Evolutionary conservation across 176 grass and related monocot species (phyloP), one percentile per base, ranked within the genome.

Genomic region (Zoysia japonica): DNA sequence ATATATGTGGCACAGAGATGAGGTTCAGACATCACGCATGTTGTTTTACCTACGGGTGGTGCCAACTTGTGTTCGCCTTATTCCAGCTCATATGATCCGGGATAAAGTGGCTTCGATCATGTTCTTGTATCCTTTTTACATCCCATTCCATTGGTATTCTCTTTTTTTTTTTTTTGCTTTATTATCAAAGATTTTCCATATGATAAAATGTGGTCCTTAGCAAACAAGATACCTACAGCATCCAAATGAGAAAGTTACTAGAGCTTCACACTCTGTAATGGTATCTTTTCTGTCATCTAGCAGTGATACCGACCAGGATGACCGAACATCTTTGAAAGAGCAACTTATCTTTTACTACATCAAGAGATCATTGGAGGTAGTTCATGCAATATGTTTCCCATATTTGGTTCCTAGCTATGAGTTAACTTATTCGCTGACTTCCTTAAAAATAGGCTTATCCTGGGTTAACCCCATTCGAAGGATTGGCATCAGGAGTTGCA

Each of bases 31-130:
- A 75, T 86, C 92, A 57, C 90, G 95, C 47, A 71, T 98, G 17
- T 75, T 94, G 36, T 98, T 98, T 92, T 98, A 94, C 52, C 76
- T 98, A 69, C 88, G 92, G 14, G 95, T 98, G 59, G 55, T 98
- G 78, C 92, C 95, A 75, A 88, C 95, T 73, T 92, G 89, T 84
- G 78, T 94, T 67, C 39, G 81, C 68, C 80, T 90, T n/a, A 71
- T 94, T 62, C 89, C 92, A 65, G n/a, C 71, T 72, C 75, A 83
- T 49, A 62, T 86, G 42, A 85, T 98, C 84, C 77, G 20, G 37
- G 75, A 92, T 64, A 86, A 80, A 49, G 47, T 92, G 68, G 86
- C 86, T 63, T 81, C 90, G 20, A 85, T 76, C 28, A 84, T 94
- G 88, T 91, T 92, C 83, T 79, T 98, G 95, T 98, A 98, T 94